Conservation (phyloP, 306 rosid species). For the Vachellia pachyceras region DNA sequence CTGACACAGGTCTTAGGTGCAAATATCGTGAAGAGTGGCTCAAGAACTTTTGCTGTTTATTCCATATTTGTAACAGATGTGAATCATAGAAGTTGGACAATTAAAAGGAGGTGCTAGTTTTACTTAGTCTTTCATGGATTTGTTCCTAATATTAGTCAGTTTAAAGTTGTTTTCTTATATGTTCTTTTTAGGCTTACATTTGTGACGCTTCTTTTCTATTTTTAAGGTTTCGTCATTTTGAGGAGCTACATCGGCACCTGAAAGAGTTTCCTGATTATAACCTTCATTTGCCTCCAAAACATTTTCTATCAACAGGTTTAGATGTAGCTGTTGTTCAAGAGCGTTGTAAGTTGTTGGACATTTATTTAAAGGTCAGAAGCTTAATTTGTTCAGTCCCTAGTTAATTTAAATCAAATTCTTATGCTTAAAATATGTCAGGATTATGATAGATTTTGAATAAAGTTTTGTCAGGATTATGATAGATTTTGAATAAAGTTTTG, state of each 20-base stretch:
- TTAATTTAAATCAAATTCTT: not conserved
- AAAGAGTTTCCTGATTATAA: conserved; percentile 88
- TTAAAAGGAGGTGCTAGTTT: conserved; percentile 83
- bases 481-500: conserved; percentile 8
- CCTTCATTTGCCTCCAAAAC: conserved; percentile 95
- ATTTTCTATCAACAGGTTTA: conserved; percentile 90
- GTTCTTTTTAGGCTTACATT: conserved; percentile 18
- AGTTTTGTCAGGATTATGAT: no score
- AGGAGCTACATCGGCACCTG: conserved; percentile 90
- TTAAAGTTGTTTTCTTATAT: conserved; percentile 15
- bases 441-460: no score
- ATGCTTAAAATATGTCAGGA: not conserved
- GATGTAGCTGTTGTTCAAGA: conserved; percentile 85
- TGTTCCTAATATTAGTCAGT: conserved; percentile 25
- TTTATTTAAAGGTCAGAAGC: conserved; percentile 80
- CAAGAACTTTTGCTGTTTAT: conserved; percentile 94
- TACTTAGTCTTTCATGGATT: conserved; percentile 24
- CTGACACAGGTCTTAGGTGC: conserved; percentile 87
- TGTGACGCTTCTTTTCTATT: not conserved
- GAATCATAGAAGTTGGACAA: conserved; percentile 91
- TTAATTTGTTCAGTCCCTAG: conserved; percentile 26
- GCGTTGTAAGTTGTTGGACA: conserved; percentile 81
- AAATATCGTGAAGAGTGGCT: conserved; percentile 90
- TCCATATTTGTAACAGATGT: conserved; percentile 86
- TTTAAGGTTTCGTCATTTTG: conserved; percentile 96